Percentiles rank a stretch among this genome's conserved stretches.
phyloP scores from a whole-genome alignment of 2,329 filamentous ascomycete genomes.

The Colletotrichum lini region DNA sequence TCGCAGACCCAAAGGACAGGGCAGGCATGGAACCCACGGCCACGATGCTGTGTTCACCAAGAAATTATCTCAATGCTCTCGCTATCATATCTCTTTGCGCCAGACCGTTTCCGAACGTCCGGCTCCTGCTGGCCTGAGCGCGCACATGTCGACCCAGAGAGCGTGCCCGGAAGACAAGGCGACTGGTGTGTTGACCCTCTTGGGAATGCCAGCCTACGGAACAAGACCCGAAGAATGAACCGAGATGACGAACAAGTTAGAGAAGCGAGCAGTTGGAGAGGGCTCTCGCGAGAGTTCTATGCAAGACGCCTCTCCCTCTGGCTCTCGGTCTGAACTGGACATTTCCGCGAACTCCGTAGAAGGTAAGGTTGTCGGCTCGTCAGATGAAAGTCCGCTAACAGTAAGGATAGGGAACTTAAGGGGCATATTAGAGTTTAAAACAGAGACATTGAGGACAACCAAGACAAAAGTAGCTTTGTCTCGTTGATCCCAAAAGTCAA shows the following conservation, averaged over 20 bases:
- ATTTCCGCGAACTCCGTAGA: neutral
- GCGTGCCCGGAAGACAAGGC: too few species aligned
- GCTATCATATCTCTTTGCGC: neutral
- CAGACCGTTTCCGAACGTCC: neutral
- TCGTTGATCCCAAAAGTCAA: neutral
- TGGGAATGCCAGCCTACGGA: neutral
- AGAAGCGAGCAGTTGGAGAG: neutral
- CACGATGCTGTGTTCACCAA: neutral
- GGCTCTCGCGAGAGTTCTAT: neutral
- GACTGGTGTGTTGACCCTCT: too few species aligned
- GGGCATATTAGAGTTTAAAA: slow-evolving; percentile 14
- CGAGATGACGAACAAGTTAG: neutral
- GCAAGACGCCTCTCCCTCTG: neutral
- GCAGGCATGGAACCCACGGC: neutral
- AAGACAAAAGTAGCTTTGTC: neutral
- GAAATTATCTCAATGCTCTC: neutral
- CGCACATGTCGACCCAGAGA: too few species aligned
- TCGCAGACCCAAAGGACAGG: neutral
- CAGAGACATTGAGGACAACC: neutral
- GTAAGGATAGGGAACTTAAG: neutral
- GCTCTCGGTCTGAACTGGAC: neutral
- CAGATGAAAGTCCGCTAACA: neutral
- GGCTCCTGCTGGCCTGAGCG: neutral
- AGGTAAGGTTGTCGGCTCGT: neutral
- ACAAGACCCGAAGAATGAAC: neutral